These are phyloP conservation scores for Ilyonectria sp. DNA, from an alignment of 2,329 filamentous ascomycete species.

Conservation along the genomic window DNA sequence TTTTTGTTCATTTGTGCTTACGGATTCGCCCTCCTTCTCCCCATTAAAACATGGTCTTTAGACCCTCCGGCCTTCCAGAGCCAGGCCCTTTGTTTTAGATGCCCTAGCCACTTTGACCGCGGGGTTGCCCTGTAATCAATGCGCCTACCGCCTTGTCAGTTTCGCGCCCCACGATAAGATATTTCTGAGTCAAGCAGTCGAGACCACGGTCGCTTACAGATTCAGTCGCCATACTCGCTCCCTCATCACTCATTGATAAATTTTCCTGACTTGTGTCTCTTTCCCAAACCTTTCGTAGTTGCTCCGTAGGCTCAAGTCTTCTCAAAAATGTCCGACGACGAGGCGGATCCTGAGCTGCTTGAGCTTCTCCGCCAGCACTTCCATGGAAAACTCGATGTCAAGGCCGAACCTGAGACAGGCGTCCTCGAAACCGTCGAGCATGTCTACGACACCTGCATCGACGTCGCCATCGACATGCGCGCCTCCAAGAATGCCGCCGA, in stretches of 20 bases:
- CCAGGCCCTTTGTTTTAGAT: constrained; percentile 13
- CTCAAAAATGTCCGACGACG: constrained; percentile 83
- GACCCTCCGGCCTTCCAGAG: neutral
- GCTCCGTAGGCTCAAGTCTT: neutral
- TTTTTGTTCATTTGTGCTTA: constrained; percentile 2
- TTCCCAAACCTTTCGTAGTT: constrained; percentile 13
- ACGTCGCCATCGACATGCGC: constrained; percentile 89
- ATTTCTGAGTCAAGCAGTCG: constrained; percentile 20
- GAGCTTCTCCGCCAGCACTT: constrained; percentile 88
- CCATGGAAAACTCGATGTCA: constrained; percentile 68
- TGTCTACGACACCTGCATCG: constrained; percentile 92
- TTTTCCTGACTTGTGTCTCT: constrained; percentile 2
- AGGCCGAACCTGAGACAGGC: constrained; percentile 80
- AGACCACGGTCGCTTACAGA: constrained; percentile 7
- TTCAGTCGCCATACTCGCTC: constrained; percentile 11
- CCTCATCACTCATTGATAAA: neutral
- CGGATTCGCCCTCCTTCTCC: neutral
- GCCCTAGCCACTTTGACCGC: constrained; percentile 10
- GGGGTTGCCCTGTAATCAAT: constrained; percentile 13
- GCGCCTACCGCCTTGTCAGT: neutral
- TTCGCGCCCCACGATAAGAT: constrained; percentile 23
- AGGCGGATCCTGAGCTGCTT: constrained; percentile 89
- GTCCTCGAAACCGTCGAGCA: constrained; percentile 88
- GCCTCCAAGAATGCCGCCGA: constrained; percentile 87
- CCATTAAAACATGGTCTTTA: neutral